These are phyloP conservation scores for Boletus pseudo-olivaceus DNA, from an alignment of 768 basidiomycete species.

Conservation along the genomic window DNA sequence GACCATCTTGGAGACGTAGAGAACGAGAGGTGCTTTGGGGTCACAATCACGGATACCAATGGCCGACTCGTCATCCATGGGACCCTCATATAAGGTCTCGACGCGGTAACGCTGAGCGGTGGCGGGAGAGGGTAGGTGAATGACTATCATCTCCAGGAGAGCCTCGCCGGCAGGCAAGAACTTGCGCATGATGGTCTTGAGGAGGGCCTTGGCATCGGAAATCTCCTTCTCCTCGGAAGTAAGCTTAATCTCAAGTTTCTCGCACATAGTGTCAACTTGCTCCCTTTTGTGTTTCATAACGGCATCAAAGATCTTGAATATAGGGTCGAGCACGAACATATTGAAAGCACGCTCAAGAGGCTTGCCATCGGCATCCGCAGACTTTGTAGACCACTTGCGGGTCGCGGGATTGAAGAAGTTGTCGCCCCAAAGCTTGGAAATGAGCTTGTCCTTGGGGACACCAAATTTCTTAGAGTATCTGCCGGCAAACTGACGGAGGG, in stretches of 20 bases:
- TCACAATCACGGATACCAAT: slow-evolving; percentile 98
- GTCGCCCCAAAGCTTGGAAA: slow-evolving; percentile 97
- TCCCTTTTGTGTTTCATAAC: slow-evolving; percentile 99
- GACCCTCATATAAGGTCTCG: slow-evolving; percentile 99
- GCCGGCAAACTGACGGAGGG: slow-evolving; percentile 92
- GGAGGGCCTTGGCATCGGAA: slow-evolving; percentile 84
- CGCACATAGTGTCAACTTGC: slow-evolving; percentile 73
- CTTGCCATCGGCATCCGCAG: slow-evolving; percentile 75
- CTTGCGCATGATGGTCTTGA: slow-evolving; percentile 98
- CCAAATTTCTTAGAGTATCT: slow-evolving; percentile 98
- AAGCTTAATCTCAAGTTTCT: slow-evolving; percentile 95
- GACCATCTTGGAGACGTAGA: slow-evolving; percentile 99
- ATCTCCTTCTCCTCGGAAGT: slow-evolving; percentile 84
- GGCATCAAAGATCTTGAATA: slow-evolving; percentile 96
- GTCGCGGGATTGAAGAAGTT: slow-evolving; percentile 98
- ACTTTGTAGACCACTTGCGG: slow-evolving; percentile 90
- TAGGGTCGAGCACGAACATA: slow-evolving; percentile 96
- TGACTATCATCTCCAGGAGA: slow-evolving; percentile 99
- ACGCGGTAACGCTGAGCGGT: slow-evolving; percentile 99
- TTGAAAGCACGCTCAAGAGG: slow-evolving; percentile 98
- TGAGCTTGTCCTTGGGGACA: slow-evolving; percentile 98
- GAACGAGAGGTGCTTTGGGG: slow-evolving; percentile 91
- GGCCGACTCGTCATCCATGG: slow-evolving; percentile 99
- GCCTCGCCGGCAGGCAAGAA: slow-evolving; percentile 99
- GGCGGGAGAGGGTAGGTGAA: slow-evolving; percentile 95